These are phyloP conservation scores for Lepiota venenata DNA, from an alignment of 768 basidiomycete species.

Conservation along the genomic window DNA sequence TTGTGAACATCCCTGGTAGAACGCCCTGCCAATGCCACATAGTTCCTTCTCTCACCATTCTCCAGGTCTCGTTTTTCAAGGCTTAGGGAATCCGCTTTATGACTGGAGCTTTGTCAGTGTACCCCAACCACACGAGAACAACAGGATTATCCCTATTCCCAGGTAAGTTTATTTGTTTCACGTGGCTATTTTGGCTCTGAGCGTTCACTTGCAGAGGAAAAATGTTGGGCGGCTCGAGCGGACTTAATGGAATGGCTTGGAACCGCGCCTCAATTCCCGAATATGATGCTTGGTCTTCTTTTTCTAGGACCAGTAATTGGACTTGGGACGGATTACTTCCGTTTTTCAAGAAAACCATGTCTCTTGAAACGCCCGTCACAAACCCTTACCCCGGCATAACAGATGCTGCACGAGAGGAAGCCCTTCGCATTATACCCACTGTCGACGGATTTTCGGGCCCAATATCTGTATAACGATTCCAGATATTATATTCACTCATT, in stretches of 20 bases:
- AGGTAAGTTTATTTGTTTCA: not conserved
- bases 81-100: not conserved
- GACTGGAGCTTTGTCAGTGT: not conserved
- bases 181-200: not conserved
- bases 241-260: not conserved
- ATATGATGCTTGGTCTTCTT: not conserved
- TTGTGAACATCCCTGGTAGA: not conserved
- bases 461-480: not conserved
- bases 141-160: not conserved
- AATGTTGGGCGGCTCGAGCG: not conserved
- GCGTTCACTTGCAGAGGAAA: not conserved
- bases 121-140: not conserved
- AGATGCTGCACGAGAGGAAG: not conserved
- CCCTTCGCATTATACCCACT: not conserved
- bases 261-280: not conserved
- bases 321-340: not conserved
- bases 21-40: not conserved
- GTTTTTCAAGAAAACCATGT: not conserved
- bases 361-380: not conserved
- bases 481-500: too few species aligned
- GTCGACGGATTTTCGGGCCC: not conserved
- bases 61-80: not conserved
- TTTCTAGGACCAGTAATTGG: not conserved
- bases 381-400: not conserved
- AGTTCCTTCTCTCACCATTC: not conserved